phyloP scores from a whole-genome alignment of 768 basidiomycete species.

The Nevesoporus exiguus region DNA sequence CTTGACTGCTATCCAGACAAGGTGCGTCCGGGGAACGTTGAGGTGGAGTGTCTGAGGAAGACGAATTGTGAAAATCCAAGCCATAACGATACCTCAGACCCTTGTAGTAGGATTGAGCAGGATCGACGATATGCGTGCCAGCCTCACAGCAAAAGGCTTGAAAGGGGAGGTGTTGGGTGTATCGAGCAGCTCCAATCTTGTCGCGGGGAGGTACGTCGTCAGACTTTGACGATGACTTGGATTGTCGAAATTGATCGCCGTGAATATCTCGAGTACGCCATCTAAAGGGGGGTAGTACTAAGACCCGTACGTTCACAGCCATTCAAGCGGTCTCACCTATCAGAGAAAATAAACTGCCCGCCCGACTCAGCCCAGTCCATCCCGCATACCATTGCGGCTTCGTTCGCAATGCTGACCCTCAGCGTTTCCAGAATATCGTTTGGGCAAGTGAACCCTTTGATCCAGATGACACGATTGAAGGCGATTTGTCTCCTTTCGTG shows the following conservation, averaged over 20 bases:
- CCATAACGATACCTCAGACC: constrained; percentile 85
- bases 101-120: constrained; percentile 91
- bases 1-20: constrained; percentile 94
- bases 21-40: constrained; percentile 72
- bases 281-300: constrained; percentile 36
- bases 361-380: constrained; percentile 99
- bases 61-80: constrained; percentile 76
- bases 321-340: constrained; percentile 55
- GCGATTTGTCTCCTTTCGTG: constrained; percentile 69
- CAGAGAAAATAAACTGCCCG: constrained; percentile 97
- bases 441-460: constrained; percentile 98
- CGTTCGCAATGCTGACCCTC: constrained; percentile 83
- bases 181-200: constrained; percentile 72
- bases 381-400: constrained; percentile 98
- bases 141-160: constrained; percentile 99
- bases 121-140: constrained; percentile 96
- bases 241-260: constrained; percentile 97
- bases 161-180: constrained; percentile 91
- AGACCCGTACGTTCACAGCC: background rate
- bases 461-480: constrained; percentile 92
- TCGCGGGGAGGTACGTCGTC: constrained; percentile 94
- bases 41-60: constrained; percentile 47
- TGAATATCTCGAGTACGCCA: constrained; percentile 98
- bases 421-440: constrained; percentile 97
- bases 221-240: constrained; percentile 86